phyloP scores from a whole-genome alignment of 2,329 filamentous ascomycete genomes.

The Beauveria bassiana region DNA sequence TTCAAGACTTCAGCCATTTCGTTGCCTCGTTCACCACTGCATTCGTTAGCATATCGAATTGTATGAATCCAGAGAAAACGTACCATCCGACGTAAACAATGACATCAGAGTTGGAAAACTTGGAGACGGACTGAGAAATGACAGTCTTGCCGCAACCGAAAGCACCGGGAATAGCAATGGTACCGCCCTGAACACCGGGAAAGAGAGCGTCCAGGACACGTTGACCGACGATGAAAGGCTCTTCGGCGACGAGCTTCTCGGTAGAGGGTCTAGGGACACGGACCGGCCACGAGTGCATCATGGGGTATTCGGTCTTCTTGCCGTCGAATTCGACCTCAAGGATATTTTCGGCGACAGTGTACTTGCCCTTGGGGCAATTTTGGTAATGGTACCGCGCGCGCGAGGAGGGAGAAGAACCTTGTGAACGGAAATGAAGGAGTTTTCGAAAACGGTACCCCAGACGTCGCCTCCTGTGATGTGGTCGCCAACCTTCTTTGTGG shows the following conservation, averaged over 20 bases:
- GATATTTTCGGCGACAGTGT: constrained; percentile 89
- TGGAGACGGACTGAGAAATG: constrained; percentile 96
- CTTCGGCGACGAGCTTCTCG: constrained; percentile 83
- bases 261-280: constrained; percentile 87
- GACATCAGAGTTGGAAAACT: constrained; percentile 99
- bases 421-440: constrained; percentile 89
- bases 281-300: constrained; percentile 99
- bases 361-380: constrained; percentile 83
- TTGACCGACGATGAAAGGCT: constrained; percentile 93
- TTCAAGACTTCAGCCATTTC: constrained; percentile 99
- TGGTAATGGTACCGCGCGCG: constrained; percentile 84
- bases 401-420: constrained; percentile 87
- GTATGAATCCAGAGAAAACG: constrained; percentile 25
- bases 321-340: constrained; percentile 96
- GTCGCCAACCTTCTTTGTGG: constrained; percentile 86
- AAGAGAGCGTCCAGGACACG: constrained; percentile 94
- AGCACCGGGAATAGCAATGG: constrained; percentile 94
- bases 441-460: constrained; percentile 92
- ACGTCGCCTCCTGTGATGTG: constrained; percentile 95
- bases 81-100: constrained; percentile 86
- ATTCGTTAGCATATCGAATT: constrained; percentile 14
- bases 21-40: constrained; percentile 78
- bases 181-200: constrained; percentile 93
- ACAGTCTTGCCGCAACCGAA: constrained; percentile 99
- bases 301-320: constrained; percentile 85